Evolutionary conservation across 768 basidiomycete species (phyloP), one percentile per base, ranked within the genome.

Genomic region (Filobasidium floriforme): DNA sequence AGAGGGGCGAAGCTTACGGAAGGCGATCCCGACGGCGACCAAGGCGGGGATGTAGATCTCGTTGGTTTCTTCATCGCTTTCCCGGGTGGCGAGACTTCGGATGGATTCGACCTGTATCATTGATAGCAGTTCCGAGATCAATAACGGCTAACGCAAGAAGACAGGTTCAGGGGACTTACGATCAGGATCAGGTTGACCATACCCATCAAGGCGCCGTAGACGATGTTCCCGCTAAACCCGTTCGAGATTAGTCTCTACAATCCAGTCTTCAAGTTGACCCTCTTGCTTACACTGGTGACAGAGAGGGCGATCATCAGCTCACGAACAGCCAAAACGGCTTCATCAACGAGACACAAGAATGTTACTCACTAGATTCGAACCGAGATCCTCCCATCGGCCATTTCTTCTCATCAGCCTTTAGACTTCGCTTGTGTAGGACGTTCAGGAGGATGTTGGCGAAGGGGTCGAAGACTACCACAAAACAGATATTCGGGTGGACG

Each of bases 351-450:
- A n/a, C n/a, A 49, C 46, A 12, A 3, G 4, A 14, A 10, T 22
- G 0, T n/a, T 12, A 73, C 75, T 70, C 52, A 76, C 75, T 75
- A 15, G 89, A 92, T 76, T 92, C 89, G 54, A 96, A 82, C 57
- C 91, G 84, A n/a, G 88, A 85, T 43, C 92, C 92, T 59, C 92
- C 88, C 3, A 91, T 88, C 32, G 93, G 92, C 92, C 91, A 97
- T 70, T 89, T 89, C 77, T 88, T 90, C 51, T 81, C 70, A 73
- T 96, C 92, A 68, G 94, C 82, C 41, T 71, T 82, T 12, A 73
- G 79, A 0, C 90, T 86, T 72, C 90, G 88, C 70, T 81, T 81
- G 79, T 98, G 87, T 1, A 93, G 81, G 87, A 90, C 18, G 89
- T 76, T 78, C 19, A 81, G 73, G 22, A 80, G 70, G 15, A 79